Evolutionary conservation across 1,139 yeast species (phyloP), one percentile per base, ranked within the genome.

Genomic region (Geotrichum fermentans): DNA sequence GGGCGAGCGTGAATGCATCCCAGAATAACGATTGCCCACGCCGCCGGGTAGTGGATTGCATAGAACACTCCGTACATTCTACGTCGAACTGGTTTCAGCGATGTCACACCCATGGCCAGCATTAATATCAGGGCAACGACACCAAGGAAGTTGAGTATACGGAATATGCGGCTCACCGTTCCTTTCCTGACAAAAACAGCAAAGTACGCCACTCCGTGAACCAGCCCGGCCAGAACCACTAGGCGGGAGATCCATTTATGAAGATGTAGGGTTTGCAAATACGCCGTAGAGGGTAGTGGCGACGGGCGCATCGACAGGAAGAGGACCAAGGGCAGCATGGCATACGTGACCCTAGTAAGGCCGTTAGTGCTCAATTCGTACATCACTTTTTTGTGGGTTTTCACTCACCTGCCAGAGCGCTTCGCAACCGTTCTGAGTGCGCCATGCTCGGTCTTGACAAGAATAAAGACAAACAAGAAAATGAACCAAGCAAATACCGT

Each of bases 231-330:
- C 0, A 74, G 56, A 0, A 84, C 72, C 3, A 83, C 76, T 1
- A 82, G 53, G 55, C 97, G 69, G 1, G 94, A 82, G 0, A 84
- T 64, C 96, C 96, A 87, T 63, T 86, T 87, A 66, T 89, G 97
- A 13, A 85, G 60, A 11, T 71, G 71, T 5, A 87, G 59, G 13
- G 80, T 64, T 37, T 76, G 72, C 51, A 85, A 65, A 58, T 86
- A 87, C 48, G 74, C 69, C 11, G 79, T 76, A 17, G 72, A 64
- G 1, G 80, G 77, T 45, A 79, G 61, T 13, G 80, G 77, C 1
- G 79, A 73, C 2, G 95, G 89, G 45, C 86, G 69, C 30, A 84
- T 59, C 0, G 81, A 77, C 14, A 88, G 63, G 45, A 80, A 73
- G 11, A 86, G 67, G 50, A 81, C 73, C 30, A 87, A 67, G 0